Evolutionary conservation across 768 basidiomycete species (phyloP), one percentile per base, ranked within the genome.

Genomic region (Mycena polygramma): DNA sequence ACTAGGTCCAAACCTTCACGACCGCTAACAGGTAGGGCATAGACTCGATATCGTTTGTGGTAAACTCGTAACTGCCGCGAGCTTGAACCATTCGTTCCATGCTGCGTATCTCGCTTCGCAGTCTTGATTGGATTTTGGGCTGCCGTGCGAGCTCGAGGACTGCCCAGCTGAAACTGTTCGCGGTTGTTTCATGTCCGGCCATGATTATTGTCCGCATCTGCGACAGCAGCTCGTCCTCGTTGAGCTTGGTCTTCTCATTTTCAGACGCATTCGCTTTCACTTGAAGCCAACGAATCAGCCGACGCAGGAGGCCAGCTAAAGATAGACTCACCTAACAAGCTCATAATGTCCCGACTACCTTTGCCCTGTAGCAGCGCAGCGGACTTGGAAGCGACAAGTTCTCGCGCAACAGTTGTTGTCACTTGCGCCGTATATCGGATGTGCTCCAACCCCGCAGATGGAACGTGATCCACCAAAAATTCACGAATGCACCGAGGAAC

Each of bases 111-210:
- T 94, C 94, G 0, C 80, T 76, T 20, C 94, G 87, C 45, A 95
- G 86, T 66, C 82, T 84, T 3, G 79, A 81, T 79, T 95, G 93
- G 8, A 89, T 78, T 10, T 87, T 81, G 0, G 87, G 88, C 70
- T 89, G 81, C 39, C 83, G 85, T 13, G 90, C 85, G 37, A 95
- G 83, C 69, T 91, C 89, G 61, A 91, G 82, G 15, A 94, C 78
- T 8, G 86, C 83, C 90, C 91, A 94, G 61, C 82, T 83, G 53
- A 91, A 70, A 0, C 86, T 84, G 67, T 85, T 88, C 0, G 91
- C 84, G 14, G 88, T 90, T 11, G 90, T 90, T 75, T 91, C 91
- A 73, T 92, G 86, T 1, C 87, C 89, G 7, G 87, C 87, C 41
- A 88, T 68, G 37, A 87, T 79, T 17, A 88, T 81, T 2, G 84